Conservation (phyloP, 345 rosid species). For the Eucalyptus curtisii region DNA sequence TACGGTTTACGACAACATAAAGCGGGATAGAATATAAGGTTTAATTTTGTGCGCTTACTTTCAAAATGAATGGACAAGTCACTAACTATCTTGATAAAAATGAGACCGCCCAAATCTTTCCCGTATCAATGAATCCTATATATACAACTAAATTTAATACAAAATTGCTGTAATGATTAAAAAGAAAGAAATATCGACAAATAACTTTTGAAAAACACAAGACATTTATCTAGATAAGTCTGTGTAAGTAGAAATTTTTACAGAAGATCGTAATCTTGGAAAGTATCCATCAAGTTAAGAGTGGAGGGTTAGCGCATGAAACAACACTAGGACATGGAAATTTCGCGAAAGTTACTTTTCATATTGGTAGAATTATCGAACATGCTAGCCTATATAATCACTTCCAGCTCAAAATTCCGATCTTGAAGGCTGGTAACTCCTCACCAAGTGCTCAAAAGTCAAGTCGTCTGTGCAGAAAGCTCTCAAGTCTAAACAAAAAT, state of each 20-base stretch:
- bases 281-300: neutral
- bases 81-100: neutral
- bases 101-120: neutral
- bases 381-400: neutral
- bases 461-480: neutral
- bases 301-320: neutral
- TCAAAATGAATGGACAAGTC: neutral
- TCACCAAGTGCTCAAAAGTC: neutral
- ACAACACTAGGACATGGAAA: neutral
- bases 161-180: neutral
- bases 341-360: neutral
- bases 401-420: neutral
- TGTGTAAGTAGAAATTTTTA: neutral
- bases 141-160: neutral
- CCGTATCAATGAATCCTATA: neutral
- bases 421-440: neutral
- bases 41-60: neutral
- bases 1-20: neutral
- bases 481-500: neutral
- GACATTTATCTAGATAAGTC: neutral
- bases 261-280: neutral
- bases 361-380: neutral
- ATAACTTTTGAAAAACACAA: neutral
- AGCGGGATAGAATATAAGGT: neutral
- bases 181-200: neutral